These are phyloP conservation scores for Sporothrix euskadiensis DNA, from an alignment of 2,329 filamentous ascomycete genomes.

Conservation along the genomic window DNA sequence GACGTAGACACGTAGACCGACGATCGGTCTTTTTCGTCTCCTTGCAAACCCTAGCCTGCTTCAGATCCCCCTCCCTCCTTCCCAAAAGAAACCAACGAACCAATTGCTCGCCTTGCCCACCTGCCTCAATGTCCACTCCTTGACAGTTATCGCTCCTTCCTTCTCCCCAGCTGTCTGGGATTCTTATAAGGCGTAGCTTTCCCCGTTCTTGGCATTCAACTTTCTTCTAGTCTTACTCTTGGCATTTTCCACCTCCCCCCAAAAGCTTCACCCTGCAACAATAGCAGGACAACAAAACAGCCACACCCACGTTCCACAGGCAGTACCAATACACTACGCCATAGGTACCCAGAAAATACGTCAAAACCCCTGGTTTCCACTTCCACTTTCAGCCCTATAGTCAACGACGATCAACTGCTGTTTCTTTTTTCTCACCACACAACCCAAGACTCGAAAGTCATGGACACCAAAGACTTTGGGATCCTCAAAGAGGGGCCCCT, in stretches of 20 bases:
- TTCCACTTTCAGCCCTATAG: slow-evolving; percentile 7
- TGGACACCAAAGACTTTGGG: slow-evolving; percentile 7
- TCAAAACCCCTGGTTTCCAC: background rate
- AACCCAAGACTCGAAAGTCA: background rate
- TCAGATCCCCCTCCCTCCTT: background rate
- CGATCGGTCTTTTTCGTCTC: background rate
- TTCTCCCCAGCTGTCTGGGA: no score
- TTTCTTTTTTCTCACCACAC: background rate
- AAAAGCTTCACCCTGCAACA: background rate
- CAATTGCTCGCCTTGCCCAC: background rate
- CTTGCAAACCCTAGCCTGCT: background rate
- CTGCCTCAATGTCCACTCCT: background rate
- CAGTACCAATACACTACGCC: background rate
- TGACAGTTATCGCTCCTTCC: background rate
- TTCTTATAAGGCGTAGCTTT: slow-evolving; percentile 10
- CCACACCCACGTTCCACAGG: background rate
- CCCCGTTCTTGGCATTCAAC: slow-evolving; percentile 18
- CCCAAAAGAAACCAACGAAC: background rate
- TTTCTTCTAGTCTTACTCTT: slow-evolving; percentile 12
- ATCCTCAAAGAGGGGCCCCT: slow-evolving; percentile 37
- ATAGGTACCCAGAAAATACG: background rate
- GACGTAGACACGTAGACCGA: slow-evolving; percentile 10
- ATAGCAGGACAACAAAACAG: background rate
- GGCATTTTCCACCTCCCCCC: slow-evolving; percentile 8
- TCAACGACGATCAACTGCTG: background rate